A percentile compares a stretch with the other conserved stretches of the same genome.
These are phyloP conservation scores for Malus sylvestris DNA, from an alignment of 306 rosid genomes.

Conservation along the genomic window DNA sequence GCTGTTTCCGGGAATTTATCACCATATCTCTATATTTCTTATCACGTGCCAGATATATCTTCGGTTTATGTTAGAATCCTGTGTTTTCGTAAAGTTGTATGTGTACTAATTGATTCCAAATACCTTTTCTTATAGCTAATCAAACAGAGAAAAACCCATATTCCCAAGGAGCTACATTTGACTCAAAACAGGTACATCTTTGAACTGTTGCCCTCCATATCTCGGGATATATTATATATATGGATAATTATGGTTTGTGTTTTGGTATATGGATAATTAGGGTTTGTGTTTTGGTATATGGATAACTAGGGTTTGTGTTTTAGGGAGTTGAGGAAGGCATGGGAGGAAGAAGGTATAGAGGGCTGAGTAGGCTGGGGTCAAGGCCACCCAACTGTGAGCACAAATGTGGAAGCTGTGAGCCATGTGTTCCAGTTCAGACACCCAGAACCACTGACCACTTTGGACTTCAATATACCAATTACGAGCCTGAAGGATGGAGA, in stretches of 20 bases:
- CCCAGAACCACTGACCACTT: slow-evolving; percentile 14
- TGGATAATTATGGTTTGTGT: not conserved
- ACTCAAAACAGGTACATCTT: slow-evolving; percentile 13
- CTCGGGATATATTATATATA: too few species aligned
- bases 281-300: not conserved
- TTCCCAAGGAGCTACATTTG: not conserved
- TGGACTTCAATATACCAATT: slow-evolving; percentile 26
- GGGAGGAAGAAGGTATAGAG: slow-evolving; percentile 8
- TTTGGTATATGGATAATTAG: not conserved
- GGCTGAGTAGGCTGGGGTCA: slow-evolving; percentile 28
- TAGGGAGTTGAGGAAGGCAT: slow-evolving; percentile 12
- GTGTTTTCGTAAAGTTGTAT: not conserved
- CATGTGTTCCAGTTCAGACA: slow-evolving; percentile 32
- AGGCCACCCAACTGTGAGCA: slow-evolving; percentile 33
- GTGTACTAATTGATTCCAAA: not conserved
- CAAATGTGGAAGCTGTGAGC: slow-evolving; percentile 24
- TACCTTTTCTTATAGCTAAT: not conserved
- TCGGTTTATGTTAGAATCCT: not conserved
- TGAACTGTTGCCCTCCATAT: not conserved
- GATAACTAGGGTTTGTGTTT: not conserved
- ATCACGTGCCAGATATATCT: not conserved
- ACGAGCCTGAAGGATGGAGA: slow-evolving; percentile 39
- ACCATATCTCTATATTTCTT: not conserved
- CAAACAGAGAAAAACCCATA: slow-evolving; percentile 14
- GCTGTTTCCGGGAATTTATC: not conserved